phyloP scores from a whole-genome alignment of 2,329 filamentous ascomycete species.

The Diaporthe sp. region DNA sequence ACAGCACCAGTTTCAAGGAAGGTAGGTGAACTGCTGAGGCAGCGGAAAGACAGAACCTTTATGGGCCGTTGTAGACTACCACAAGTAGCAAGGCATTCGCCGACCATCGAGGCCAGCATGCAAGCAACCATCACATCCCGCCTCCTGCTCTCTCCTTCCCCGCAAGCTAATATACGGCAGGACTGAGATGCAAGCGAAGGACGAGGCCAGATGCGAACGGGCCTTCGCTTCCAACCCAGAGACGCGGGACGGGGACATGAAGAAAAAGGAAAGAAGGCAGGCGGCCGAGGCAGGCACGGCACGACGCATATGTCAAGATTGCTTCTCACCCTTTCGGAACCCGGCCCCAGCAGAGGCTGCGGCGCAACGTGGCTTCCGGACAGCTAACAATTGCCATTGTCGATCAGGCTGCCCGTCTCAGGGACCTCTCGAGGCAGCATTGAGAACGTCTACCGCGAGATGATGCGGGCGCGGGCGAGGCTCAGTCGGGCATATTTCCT shows the following conservation, averaged over 20 bases:
- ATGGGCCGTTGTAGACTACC: conserved; percentile 18
- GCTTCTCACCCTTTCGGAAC: conserved; percentile 6
- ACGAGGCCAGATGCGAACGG: conserved; percentile 17
- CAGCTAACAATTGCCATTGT: conserved; percentile 20
- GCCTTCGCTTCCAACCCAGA: conserved; percentile 11
- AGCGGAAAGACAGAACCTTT: conserved; percentile 25
- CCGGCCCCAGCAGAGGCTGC: conserved; percentile 17
- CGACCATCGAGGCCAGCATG: conserved; percentile 9
- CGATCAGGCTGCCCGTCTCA: conserved; percentile 9
- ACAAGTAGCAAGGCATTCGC: neutral
- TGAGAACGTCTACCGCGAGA: neutral
- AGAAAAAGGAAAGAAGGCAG: neutral
- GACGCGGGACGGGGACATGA: neutral
- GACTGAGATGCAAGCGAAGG: neutral
- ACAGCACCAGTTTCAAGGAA: neutral
- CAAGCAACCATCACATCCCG: conserved; percentile 11
- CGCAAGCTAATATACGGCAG: conserved; percentile 1
- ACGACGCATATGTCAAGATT: conserved; percentile 24
- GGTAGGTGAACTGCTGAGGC: neutral
- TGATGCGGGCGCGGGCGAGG: conserved; percentile 13
- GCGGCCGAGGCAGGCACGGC: conserved; percentile 26
- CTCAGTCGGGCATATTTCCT: conserved; percentile 16
- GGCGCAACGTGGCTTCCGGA: conserved; percentile 29
- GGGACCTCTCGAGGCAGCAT: neutral
- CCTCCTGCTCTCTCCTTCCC: conserved; percentile 7